Conservation (phyloP, 345 rosid genomes). For the Bruguiera gymnorhiza region DNA sequence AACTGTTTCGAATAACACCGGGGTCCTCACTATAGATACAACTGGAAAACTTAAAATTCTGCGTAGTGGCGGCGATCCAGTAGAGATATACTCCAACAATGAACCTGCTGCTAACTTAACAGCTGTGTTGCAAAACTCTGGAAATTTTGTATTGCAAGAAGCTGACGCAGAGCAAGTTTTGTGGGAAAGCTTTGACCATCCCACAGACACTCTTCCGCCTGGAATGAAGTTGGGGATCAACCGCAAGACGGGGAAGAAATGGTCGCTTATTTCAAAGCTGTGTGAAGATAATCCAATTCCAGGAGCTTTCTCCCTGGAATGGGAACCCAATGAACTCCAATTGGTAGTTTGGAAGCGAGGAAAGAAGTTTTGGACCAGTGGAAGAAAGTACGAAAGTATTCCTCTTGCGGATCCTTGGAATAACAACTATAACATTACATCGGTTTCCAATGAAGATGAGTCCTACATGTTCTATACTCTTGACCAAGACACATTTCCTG, state of each 20-base stretch:
- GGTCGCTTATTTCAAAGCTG: slow-evolving; percentile 1
- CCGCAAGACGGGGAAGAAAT: neutral
- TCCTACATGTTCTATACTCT: neutral
- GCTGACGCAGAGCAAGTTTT: neutral
- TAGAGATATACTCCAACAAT: neutral
- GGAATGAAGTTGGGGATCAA: slow-evolving; percentile 16
- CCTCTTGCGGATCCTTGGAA: too few relatives aligned
- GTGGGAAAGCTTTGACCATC: slow-evolving; percentile 20
- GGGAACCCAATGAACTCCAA: neutral
- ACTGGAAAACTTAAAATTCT: neutral
- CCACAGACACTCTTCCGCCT: slow-evolving; percentile 9
- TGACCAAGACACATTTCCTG: neutral
- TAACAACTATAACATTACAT: neutral
- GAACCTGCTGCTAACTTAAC: neutral
- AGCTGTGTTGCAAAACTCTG: slow-evolving; percentile 6
- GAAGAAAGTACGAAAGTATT: neutral
- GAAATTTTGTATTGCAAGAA: slow-evolving; percentile 9
- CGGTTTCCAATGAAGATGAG: neutral
- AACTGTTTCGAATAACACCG: neutral
- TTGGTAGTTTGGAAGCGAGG: neutral
- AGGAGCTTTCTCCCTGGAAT: slow-evolving; percentile 14
- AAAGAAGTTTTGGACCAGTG: slow-evolving; percentile 5
- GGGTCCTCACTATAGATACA: neutral
- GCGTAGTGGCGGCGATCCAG: neutral
- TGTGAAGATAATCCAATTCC: neutral